These are phyloP conservation scores for Metarhizium robertsii DNA, from an alignment of 2,329 filamentous ascomycete species.

Conservation along the genomic window DNA sequence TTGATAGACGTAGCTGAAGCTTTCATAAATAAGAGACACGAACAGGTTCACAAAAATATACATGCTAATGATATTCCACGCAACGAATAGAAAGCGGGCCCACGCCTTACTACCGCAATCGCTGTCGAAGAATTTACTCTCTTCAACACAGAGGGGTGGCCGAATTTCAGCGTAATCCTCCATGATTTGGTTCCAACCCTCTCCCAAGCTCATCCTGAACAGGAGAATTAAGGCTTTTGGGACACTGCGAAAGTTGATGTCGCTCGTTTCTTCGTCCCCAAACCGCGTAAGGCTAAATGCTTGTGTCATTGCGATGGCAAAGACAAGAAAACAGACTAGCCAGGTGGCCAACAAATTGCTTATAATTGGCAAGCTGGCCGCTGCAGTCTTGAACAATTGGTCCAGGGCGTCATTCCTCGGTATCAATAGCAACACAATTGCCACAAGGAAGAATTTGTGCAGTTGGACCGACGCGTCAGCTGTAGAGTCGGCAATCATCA, in stretches of 20 bases:
- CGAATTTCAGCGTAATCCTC: conserved; percentile 80
- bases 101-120: conserved; percentile 89
- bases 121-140: conserved; percentile 65
- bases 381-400: conserved; percentile 96
- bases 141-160: conserved; percentile 71
- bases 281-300: conserved; percentile 93
- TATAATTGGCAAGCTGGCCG: conserved; percentile 84
- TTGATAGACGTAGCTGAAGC: conserved; percentile 98
- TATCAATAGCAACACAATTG: conserved; percentile 81
- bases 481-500: conserved; percentile 55
- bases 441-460: conserved; percentile 90
- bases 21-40: conserved; percentile 97
- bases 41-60: conserved; percentile 99
- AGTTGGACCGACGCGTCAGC: conserved; percentile 64
- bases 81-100: conserved; percentile 83
- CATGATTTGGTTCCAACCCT: conserved; percentile 97
- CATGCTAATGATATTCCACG: conserved; percentile 99
- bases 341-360: conserved; percentile 89
- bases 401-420: conserved; percentile 95
- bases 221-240: conserved; percentile 89
- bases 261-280: conserved; percentile 58
- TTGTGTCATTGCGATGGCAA: conserved; percentile 92
- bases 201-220: conserved; percentile 86
- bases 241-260: conserved; percentile 88
- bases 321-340: conserved; percentile 94